phyloP scores from a whole-genome alignment of 768 basidiomycete genomes.

The Kwoniella sp. region DNA sequence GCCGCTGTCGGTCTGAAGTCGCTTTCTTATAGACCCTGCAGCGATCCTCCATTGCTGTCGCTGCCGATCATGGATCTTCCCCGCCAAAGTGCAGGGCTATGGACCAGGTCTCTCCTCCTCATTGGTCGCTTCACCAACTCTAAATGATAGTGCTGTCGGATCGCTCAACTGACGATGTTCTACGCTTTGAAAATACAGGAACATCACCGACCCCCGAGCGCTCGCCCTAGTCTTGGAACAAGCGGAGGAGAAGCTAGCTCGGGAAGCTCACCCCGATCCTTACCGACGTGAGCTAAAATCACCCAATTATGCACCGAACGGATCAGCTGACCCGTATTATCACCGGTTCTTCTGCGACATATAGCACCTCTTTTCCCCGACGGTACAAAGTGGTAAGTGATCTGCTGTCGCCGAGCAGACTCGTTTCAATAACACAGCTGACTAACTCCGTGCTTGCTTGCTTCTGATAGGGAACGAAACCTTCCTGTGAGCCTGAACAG shows the following conservation, averaged over 20 bases:
- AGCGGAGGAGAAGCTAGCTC: constrained; percentile 74
- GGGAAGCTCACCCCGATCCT: constrained; percentile 81
- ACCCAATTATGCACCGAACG: not conserved
- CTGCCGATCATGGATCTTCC: too few species aligned
- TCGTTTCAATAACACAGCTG: constrained; percentile 6
- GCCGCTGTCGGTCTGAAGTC: too few species aligned
- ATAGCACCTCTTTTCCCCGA: constrained; percentile 79
- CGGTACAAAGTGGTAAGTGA: constrained; percentile 88
- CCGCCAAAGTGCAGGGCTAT: too few species aligned
- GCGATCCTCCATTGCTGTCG: too few species aligned
- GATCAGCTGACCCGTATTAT: not conserved
- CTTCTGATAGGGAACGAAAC: constrained; percentile 57
- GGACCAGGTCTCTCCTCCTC: too few species aligned
- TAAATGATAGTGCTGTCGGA: too few species aligned
- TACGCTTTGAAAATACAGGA: constrained; percentile 58
- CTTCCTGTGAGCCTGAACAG: constrained; percentile 53
- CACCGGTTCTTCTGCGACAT: not conserved
- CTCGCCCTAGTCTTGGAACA: constrained; percentile 74
- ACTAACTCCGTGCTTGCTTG: too few species aligned
- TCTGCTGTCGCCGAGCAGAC: not conserved
- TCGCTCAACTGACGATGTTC: too few species aligned
- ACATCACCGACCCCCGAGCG: constrained; percentile 81
- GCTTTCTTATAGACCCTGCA: too few species aligned
- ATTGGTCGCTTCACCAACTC: too few species aligned
- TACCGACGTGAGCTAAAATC: constrained; percentile 74